Percentiles rank a stretch among this genome's conserved stretches.
These are phyloP conservation scores for Rhodamnia rubescens DNA, from an alignment of 345 rosid species.

Conservation along the genomic window DNA sequence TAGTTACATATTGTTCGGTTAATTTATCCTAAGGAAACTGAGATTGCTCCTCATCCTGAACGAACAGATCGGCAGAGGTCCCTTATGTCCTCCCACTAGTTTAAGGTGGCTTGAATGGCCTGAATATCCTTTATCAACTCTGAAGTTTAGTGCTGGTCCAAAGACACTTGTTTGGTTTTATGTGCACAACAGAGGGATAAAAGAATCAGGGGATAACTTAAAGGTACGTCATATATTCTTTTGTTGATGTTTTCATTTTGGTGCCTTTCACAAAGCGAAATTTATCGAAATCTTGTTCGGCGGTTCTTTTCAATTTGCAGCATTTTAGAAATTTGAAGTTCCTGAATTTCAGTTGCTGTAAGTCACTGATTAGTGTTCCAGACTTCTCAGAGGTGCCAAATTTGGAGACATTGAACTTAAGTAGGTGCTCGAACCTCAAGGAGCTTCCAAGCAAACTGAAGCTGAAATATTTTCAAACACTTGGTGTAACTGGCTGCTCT, in stretches of 20 bases:
- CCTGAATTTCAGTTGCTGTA: neutral
- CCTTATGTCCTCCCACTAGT: neutral
- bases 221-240: neutral
- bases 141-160: neutral
- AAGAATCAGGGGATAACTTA: neutral
- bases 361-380: rapidly evolving
- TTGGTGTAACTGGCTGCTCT: neutral
- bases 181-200: neutral
- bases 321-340: neutral
- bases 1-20: too few relatives aligned
- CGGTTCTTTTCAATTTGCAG: neutral
- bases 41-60: too few relatives aligned
- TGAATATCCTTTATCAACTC: neutral
- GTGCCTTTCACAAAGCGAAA: neutral
- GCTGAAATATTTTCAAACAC: neutral
- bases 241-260: neutral
- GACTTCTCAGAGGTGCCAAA: neutral
- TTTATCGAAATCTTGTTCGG: neutral
- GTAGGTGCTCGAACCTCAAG: neutral
- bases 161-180: neutral
- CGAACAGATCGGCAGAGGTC: too few relatives aligned
- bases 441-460: neutral
- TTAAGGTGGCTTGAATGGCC: slow-evolving; percentile 1
- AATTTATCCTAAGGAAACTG: too few relatives aligned
- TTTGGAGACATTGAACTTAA: neutral